Conservation (phyloP, 78 protist genomes). For the Dictyostelium capitatum region DNA sequence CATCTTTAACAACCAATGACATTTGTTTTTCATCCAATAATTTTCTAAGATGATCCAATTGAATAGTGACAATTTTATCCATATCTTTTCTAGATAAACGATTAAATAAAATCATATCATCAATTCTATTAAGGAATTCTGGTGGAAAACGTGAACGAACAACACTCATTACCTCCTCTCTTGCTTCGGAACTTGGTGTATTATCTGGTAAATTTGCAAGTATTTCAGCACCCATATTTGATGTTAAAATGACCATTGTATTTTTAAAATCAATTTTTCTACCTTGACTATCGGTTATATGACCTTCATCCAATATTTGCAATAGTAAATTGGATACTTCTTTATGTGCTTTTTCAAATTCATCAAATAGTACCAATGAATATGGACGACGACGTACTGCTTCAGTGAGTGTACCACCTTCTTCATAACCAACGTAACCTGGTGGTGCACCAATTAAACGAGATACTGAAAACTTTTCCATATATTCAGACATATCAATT, state of each 20-base stretch:
- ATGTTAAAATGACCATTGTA: slow-evolving; percentile 96
- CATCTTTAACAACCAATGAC: slow-evolving; percentile 41
- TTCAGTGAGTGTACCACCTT: slow-evolving; percentile 99
- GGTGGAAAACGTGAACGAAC: slow-evolving; percentile 94
- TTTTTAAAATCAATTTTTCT: slow-evolving; percentile 96
- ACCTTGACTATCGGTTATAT: slow-evolving; percentile 98
- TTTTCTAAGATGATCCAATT: slow-evolving; percentile 62
- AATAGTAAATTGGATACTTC: slow-evolving; percentile 94
- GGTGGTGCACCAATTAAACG: slow-evolving; percentile 99
- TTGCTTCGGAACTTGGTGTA: slow-evolving; percentile 33
- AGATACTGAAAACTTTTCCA: slow-evolving; percentile 96
- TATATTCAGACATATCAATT: slow-evolving; percentile 98
- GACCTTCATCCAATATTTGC: slow-evolving; percentile 99
- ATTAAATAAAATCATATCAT: slow-evolving; percentile 94
- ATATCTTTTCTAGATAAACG: slow-evolving; percentile 80
- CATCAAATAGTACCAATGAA: slow-evolving; percentile 88
- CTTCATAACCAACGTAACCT: slow-evolving; percentile 99
- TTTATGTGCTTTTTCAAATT: slow-evolving; percentile 92
- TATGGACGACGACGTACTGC: slow-evolving; percentile 98
- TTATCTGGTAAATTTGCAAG: slow-evolving; percentile 77
- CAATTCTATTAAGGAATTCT: slow-evolving; percentile 98
- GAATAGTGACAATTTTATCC: slow-evolving; percentile 79
- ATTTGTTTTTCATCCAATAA: slow-evolving; percentile 89
- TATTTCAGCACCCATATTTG: slow-evolving; percentile 94
- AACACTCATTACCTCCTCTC: slow-evolving; percentile 86